Evolutionary conservation across 2,329 filamentous ascomycete species (phyloP).

Genomic region (Trichoderma guizhouense): DNA sequence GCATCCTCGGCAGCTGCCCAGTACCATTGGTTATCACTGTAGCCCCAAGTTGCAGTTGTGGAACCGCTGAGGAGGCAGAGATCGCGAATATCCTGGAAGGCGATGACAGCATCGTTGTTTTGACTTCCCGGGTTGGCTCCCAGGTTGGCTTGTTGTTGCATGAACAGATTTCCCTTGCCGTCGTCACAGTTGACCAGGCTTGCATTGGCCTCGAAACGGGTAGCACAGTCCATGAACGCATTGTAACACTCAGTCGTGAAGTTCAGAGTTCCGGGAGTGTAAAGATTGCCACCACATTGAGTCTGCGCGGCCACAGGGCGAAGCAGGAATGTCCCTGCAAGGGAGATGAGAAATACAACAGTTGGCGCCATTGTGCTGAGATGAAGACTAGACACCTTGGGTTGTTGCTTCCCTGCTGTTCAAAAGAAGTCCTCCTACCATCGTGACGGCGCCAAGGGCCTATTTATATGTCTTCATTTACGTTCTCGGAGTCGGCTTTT

Average conservation of each 20-base stretch:
- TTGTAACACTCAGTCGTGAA: conserved; percentile 16
- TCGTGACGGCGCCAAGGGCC: not conserved
- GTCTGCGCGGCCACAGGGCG: conserved; percentile 12
- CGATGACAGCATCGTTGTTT: conserved; percentile 13
- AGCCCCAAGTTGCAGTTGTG: conserved; percentile 17
- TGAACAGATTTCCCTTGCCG: conserved; percentile 9
- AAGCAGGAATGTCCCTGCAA: conserved; percentile 8
- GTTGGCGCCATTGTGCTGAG: not conserved
- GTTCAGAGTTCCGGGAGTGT: conserved; percentile 14
- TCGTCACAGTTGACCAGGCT: conserved; percentile 14
- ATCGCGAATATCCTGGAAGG: conserved; percentile 16
- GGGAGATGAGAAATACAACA: not conserved
- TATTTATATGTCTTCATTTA: not conserved
- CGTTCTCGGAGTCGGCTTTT: no score
- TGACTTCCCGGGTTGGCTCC: not conserved
- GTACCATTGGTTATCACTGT: conserved; percentile 20
- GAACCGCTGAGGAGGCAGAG: conserved; percentile 16
- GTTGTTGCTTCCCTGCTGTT: not conserved
- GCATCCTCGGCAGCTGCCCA: conserved; percentile 9
- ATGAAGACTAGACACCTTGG: not conserved
- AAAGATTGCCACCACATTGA: conserved; percentile 14
- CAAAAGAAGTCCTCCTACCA: not conserved
- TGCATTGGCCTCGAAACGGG: conserved; percentile 10
- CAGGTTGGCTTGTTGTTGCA: conserved; percentile 18
- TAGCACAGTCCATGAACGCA: not conserved